These are phyloP conservation scores for Solanum gandarillasii DNA, from an alignment of 257 asterid species.

Conservation along the genomic window DNA sequence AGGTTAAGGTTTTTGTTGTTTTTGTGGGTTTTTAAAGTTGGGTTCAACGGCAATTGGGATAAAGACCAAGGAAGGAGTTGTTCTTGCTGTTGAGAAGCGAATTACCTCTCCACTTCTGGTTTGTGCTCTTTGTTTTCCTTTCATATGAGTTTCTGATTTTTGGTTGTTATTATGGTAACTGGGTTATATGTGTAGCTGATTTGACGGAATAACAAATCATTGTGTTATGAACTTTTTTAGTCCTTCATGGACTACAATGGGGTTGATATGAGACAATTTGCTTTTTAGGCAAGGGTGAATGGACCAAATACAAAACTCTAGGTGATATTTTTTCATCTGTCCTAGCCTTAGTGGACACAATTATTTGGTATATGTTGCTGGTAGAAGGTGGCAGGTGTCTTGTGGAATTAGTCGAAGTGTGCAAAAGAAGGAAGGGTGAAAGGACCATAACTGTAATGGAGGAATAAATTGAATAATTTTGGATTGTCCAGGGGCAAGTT, in stretches of 20 bases:
- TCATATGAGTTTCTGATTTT: neutral
- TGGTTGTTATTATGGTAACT: neutral
- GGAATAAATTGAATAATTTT: neutral
- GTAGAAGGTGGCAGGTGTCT: neutral
- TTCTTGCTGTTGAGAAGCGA: conserved; percentile 89
- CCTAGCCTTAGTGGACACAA: neutral
- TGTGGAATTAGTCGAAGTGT: neutral
- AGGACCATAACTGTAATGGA: neutral
- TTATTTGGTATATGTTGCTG: neutral
- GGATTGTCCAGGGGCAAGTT: neutral
- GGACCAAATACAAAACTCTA: neutral
- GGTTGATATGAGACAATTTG: neutral
- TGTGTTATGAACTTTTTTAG: neutral
- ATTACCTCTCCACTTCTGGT: conserved; percentile 87
- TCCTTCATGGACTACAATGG: neutral
- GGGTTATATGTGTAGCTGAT: neutral
- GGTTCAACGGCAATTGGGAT: conserved; percentile 91
- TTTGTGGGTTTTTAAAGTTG: conserved; percentile 28
- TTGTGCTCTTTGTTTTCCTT: conserved; percentile 1
- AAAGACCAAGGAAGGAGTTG: conserved; percentile 88
- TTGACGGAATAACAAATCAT: neutral
- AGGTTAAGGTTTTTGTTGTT: neutral
- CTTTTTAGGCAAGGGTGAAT: neutral
- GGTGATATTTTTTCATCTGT: neutral
- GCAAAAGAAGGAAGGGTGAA: neutral